Conservation (phyloP, 2,329 filamentous ascomycete genomes). For the Lasiodiplodia theobromae region DNA sequence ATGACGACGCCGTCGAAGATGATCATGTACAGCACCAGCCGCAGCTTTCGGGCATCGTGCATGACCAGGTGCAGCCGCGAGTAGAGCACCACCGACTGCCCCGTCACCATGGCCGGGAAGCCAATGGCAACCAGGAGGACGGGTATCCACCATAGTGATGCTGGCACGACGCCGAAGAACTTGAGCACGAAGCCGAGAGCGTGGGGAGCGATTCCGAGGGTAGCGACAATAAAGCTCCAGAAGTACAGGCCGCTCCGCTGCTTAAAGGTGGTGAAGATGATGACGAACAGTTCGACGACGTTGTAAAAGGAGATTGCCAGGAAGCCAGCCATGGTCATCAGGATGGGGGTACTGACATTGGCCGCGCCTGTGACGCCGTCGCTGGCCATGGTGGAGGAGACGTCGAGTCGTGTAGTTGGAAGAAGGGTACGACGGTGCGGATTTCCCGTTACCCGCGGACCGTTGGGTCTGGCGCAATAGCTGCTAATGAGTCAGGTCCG, state of each 20-base stretch:
- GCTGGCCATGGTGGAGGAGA: conserved; percentile 4
- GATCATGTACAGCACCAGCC: conserved; percentile 64
- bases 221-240: conserved; percentile 55
- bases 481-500: conserved; percentile 11
- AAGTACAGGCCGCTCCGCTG: conserved; percentile 58
- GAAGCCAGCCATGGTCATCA: conserved; percentile 41
- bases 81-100: conserved; percentile 68
- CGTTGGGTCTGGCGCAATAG: not conserved
- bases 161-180: conserved; percentile 47
- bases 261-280: conserved; percentile 58
- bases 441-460: not conserved
- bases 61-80: conserved; percentile 68
- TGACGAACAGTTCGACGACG: conserved; percentile 49
- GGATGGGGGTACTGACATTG: conserved; percentile 28
- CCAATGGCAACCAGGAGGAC: conserved; percentile 58
- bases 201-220: conserved; percentile 56
- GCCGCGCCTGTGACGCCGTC: conserved; percentile 15
- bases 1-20: conserved; percentile 61
- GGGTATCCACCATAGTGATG: conserved; percentile 34
- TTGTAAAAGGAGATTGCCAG: conserved; percentile 49
- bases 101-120: conserved; percentile 68
- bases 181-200: conserved; percentile 56
- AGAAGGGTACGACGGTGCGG: not conserved
- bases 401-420: not conserved
- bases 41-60: conserved; percentile 57